These are phyloP conservation scores for Diplocarpon mali DNA, from an alignment of 2,329 filamentous ascomycete species.

Conservation along the genomic window DNA sequence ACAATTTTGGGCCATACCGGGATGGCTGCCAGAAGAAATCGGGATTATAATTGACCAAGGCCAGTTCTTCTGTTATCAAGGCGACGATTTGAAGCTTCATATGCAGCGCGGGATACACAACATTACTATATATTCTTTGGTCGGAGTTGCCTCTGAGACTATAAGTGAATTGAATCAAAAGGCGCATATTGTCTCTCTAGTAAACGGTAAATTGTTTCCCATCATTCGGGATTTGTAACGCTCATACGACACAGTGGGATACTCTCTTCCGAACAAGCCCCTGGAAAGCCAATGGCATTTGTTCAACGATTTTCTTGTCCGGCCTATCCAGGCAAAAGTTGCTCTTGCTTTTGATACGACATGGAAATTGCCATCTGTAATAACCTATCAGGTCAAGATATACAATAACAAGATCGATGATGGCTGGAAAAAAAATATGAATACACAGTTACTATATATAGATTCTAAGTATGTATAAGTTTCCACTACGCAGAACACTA, in stretches of 20 bases:
- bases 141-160: constrained; percentile 84
- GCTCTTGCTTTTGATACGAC: constrained; percentile 79
- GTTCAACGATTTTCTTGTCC: constrained; percentile 94
- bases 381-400: constrained; percentile 75
- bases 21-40: constrained; percentile 89
- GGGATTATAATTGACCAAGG: constrained; percentile 82
- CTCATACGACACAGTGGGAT: constrained; percentile 40
- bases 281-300: constrained; percentile 75
- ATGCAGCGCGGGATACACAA: constrained; percentile 69
- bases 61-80: constrained; percentile 93
- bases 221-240: not conserved
- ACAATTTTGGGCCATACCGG: constrained; percentile 76
- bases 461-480: constrained; percentile 41
- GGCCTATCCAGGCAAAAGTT: constrained; percentile 67
- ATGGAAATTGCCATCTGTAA: constrained; percentile 86
- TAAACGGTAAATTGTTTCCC: constrained; percentile 54
- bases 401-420: constrained; percentile 75
- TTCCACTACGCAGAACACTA: not conserved
- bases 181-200: constrained; percentile 80
- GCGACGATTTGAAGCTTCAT: constrained; percentile 74
- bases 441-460: constrained; percentile 74
- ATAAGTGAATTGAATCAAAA: constrained; percentile 77
- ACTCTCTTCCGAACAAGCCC: constrained; percentile 49
- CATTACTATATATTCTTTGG: constrained; percentile 80
- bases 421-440: constrained; percentile 74